Evolutionary conservation across 169 alveolate species (phyloP).

Genomic region (Plasmodium fragile): DNA sequence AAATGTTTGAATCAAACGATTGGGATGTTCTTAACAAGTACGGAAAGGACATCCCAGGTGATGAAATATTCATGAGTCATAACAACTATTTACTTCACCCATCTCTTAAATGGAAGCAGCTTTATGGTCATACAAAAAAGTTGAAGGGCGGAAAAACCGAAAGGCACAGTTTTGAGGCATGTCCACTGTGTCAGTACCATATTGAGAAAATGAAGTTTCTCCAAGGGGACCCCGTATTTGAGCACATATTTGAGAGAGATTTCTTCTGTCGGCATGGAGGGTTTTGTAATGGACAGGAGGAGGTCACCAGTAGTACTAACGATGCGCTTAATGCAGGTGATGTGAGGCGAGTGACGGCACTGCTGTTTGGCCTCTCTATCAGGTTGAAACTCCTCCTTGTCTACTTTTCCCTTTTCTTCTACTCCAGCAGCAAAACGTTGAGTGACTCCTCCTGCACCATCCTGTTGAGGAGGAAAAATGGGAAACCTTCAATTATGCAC

Average conservation of each 20-base stretch:
- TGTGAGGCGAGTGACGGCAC: not conserved
- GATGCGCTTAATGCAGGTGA: not conserved
- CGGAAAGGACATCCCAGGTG: not conserved
- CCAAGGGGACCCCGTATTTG: conserved; percentile 9
- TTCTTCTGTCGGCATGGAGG: not conserved
- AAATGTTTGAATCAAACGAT: conserved; percentile 11
- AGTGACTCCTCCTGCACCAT: not conserved
- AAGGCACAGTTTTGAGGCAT: conserved; percentile 11
- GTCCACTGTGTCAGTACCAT: conserved; percentile 23
- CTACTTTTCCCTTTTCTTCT: conserved; percentile 17
- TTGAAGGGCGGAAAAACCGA: not conserved
- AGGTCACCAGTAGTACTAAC: not conserved
- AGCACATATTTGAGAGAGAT: not conserved
- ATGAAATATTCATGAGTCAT: not conserved
- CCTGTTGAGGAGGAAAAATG: conserved; percentile 6
- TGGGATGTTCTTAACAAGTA: conserved; percentile 8
- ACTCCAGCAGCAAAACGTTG: conserved; percentile 8
- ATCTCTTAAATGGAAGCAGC: not conserved
- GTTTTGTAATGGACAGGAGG: not conserved
- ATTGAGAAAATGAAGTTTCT: not conserved
- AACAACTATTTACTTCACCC: not conserved
- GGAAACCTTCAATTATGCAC: not conserved
- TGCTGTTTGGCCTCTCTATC: not conserved
- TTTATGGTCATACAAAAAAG: not conserved
- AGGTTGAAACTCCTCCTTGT: conserved; percentile 34